Percentiles rank a stretch among this genome's conserved stretches.
These are phyloP conservation scores for Heliosperma pusillum DNA, from an alignment of 148 eudicot genomes.

Conservation along the genomic window DNA sequence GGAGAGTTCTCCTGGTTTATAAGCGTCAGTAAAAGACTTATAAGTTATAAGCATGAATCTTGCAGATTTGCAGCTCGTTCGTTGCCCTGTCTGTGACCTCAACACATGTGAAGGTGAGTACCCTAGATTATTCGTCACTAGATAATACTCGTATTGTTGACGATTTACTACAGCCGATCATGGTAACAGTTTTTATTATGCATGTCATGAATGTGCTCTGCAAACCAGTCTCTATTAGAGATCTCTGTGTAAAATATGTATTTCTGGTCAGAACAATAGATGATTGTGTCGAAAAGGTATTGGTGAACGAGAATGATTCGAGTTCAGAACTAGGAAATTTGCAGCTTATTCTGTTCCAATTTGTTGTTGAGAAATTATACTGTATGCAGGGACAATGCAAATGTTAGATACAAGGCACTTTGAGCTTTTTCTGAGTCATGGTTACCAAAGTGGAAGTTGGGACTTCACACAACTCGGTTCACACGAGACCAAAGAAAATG, in stretches of 20 bases:
- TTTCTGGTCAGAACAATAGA: not conserved
- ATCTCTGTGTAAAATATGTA: not conserved
- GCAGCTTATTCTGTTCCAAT: not conserved
- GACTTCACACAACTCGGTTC: constrained; percentile 57
- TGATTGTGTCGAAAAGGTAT: not conserved
- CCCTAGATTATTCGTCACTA: not conserved
- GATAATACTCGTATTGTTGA: too few relatives aligned
- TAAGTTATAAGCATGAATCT: constrained; percentile 8
- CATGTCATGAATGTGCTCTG: not conserved
- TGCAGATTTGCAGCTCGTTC: constrained; percentile 92
- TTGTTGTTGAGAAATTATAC: not conserved
- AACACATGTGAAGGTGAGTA: constrained; percentile 88
- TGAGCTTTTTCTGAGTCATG: constrained; percentile 69
- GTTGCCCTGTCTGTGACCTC: constrained; percentile 97
- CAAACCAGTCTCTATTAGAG: not conserved
- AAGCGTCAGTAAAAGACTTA: not conserved
- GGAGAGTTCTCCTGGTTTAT: not conserved
- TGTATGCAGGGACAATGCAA: constrained; percentile 86
- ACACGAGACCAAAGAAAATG: constrained; percentile 49
- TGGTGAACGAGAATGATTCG: not conserved
- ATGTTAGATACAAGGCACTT: constrained; percentile 81
- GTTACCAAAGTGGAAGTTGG: constrained; percentile 75
- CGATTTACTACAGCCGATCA: not conserved
- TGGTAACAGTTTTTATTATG: not conserved
- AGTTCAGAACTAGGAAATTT: not conserved